Conservation (phyloP, 2,329 filamentous ascomycete genomes). For the Penicillium verrucosum region DNA sequence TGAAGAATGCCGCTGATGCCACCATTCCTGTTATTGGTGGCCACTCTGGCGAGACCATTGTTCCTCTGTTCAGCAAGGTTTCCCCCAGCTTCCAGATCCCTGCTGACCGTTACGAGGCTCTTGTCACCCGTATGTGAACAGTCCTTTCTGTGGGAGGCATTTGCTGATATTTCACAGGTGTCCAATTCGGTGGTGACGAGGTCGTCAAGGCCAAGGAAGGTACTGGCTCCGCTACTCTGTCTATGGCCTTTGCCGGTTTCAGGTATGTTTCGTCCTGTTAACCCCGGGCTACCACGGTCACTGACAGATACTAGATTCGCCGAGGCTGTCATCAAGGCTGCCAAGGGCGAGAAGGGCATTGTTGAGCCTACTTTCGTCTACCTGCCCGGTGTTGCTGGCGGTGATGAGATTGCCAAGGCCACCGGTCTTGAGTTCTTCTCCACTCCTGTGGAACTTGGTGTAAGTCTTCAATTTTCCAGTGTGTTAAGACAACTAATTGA, state of each 20-base stretch:
- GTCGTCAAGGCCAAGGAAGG: slow-evolving; percentile 94
- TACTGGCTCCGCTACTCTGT: slow-evolving; percentile 83
- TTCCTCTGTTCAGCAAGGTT: slow-evolving; percentile 92
- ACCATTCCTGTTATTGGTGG: slow-evolving; percentile 91
- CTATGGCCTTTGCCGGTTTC: slow-evolving; percentile 94
- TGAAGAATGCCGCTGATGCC: slow-evolving; percentile 76
- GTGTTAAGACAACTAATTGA: slow-evolving; percentile 22
- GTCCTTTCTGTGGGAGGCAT: neutral
- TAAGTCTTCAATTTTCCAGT: slow-evolving; percentile 51
- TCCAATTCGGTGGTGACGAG: slow-evolving; percentile 97
- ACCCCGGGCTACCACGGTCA: slow-evolving; percentile 6
- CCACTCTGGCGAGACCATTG: slow-evolving; percentile 97
- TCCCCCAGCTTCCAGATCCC: slow-evolving; percentile 77
- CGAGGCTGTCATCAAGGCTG: slow-evolving; percentile 86
- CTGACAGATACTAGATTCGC: slow-evolving; percentile 64
- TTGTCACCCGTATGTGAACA: slow-evolving; percentile 70
- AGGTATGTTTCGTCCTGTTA: slow-evolving; percentile 55
- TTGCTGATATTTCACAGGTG: slow-evolving; percentile 47
- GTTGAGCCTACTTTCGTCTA: slow-evolving; percentile 96
- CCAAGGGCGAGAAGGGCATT: slow-evolving; percentile 85
- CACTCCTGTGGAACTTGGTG: slow-evolving; percentile 89
- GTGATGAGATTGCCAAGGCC: slow-evolving; percentile 78
- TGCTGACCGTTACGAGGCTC: slow-evolving; percentile 80
- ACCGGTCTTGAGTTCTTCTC: slow-evolving; percentile 93
- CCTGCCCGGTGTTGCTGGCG: slow-evolving; percentile 82